Conservation (phyloP, 23 red algal genomes). For the Gracilaria vermiculophylla region DNA sequence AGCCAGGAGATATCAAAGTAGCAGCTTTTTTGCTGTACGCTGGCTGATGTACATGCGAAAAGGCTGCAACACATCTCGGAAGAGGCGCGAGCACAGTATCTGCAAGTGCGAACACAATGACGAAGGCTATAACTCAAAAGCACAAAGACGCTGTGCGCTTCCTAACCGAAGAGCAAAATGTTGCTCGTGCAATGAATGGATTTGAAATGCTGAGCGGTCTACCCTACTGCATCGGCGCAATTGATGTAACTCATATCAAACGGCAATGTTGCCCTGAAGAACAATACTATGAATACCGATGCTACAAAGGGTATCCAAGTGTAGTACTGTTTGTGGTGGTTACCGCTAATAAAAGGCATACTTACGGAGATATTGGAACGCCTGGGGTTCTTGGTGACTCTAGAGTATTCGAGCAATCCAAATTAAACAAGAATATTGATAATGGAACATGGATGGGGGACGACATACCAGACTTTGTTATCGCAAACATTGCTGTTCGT, state of each 20-base stretch:
- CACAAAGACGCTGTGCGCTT: neutral
- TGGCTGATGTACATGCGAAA: no score
- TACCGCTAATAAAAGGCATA: neutral
- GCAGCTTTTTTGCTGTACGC: neutral
- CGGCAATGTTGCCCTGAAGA: neutral
- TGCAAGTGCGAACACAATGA: neutral
- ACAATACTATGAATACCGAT: no score
- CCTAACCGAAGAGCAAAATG: neutral
- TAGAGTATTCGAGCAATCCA: neutral
- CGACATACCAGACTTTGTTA: slow-evolving; percentile 16
- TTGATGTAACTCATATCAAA: neutral
- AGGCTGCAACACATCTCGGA: no score
- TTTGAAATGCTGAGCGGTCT: slow-evolving; percentile 4
- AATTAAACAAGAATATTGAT: slow-evolving; percentile 29
- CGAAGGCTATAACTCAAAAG: no score
- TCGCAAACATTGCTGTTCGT: neutral
- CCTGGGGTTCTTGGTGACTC: slow-evolving; percentile 28
- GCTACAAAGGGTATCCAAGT: no score
- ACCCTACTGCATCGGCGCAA: slow-evolving; percentile 16
- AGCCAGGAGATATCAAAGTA: no score
- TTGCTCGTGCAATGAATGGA: neutral
- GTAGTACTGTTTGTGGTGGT: neutral
- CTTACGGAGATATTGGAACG: neutral
- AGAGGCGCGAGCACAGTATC: neutral
- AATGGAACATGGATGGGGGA: neutral